Conservation (phyloP, 2,329 filamentous ascomycete genomes). For the Hymenoscyphus fraxineus region DNA sequence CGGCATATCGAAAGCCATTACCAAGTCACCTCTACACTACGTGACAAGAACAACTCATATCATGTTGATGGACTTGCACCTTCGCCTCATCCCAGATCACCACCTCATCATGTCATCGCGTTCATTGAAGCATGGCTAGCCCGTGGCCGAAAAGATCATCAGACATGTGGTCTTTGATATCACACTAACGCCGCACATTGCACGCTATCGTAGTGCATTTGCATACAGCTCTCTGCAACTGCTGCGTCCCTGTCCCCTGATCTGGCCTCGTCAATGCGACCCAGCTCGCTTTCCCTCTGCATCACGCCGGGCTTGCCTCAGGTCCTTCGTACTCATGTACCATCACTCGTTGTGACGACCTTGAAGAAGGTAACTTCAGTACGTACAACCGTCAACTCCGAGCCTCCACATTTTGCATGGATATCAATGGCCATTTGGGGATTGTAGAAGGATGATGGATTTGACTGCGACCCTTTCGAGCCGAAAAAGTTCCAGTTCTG, state of each 20-base stretch:
- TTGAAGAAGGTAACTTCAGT: background rate
- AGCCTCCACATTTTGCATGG: background rate
- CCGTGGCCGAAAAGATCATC: background rate
- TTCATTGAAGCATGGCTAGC: background rate
- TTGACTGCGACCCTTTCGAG: background rate
- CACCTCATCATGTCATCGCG: background rate
- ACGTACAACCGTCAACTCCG: conserved; percentile 1
- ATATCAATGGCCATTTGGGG: background rate
- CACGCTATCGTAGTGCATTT: conserved; percentile 6
- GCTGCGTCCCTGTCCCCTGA: background rate
- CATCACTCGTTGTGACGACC: background rate
- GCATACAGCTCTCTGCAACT: background rate
- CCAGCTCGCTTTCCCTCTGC: background rate
- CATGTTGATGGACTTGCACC: background rate
- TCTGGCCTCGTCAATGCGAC: background rate
- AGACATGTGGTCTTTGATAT: conserved; percentile 1
- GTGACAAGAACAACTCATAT: conserved; percentile 4
- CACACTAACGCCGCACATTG: conserved; percentile 9
- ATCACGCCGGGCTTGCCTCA: conserved; percentile 3
- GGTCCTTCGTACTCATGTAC: background rate
- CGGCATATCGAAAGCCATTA: conserved; percentile 2
- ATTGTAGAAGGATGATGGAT: background rate
- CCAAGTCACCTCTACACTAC: conserved; percentile 1
- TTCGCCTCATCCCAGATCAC: background rate
- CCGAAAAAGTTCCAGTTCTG: background rate